Conservation (phyloP, 768 basidiomycete species). For the Hypholoma fasciculare region DNA sequence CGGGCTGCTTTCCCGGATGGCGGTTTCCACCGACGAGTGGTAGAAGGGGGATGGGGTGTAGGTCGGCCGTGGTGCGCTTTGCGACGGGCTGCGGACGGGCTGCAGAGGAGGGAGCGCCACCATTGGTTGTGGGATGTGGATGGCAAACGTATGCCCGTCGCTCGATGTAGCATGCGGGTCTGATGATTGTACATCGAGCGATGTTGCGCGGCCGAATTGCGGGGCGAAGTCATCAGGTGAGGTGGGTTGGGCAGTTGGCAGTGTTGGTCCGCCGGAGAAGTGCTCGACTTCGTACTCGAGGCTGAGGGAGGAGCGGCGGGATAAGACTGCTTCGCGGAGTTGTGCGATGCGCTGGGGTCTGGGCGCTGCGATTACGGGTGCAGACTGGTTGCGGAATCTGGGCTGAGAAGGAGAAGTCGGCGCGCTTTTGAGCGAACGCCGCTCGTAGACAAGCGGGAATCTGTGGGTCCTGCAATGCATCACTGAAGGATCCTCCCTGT, state of each 20-base stretch:
- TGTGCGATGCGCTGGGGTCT: slow-evolving; percentile 35
- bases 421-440: slow-evolving; percentile 28
- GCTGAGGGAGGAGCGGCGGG: slow-evolving; percentile 39
- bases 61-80: not conserved
- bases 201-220: not conserved
- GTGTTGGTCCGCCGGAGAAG: slow-evolving; percentile 22
- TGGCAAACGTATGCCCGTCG: not conserved
- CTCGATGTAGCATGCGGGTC: not conserved
- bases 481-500: slow-evolving; percentile 44
- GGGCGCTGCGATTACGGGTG: slow-evolving; percentile 44
- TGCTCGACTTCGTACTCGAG: slow-evolving; percentile 51
- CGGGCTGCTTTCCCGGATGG: slow-evolving; percentile 15
- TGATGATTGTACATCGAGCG: slow-evolving; percentile 5
- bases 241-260: not conserved
- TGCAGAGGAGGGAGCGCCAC: not conserved
- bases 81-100: not conserved
- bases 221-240: not conserved
- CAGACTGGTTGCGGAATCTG: slow-evolving; percentile 32
- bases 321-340: slow-evolving; percentile 32
- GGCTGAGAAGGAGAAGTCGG: slow-evolving; percentile 33
- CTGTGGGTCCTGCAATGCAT: slow-evolving; percentile 52
- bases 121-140: not conserved
- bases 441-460: slow-evolving; percentile 34
- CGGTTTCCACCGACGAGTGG: slow-evolving; percentile 22
- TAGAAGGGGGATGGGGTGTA: slow-evolving; percentile 26